A percentile compares a stretch with the other conserved stretches of the same genome.
phyloP scores from a whole-genome alignment of 2,329 filamentous ascomycete species.

The Botrytis galanthina region DNA sequence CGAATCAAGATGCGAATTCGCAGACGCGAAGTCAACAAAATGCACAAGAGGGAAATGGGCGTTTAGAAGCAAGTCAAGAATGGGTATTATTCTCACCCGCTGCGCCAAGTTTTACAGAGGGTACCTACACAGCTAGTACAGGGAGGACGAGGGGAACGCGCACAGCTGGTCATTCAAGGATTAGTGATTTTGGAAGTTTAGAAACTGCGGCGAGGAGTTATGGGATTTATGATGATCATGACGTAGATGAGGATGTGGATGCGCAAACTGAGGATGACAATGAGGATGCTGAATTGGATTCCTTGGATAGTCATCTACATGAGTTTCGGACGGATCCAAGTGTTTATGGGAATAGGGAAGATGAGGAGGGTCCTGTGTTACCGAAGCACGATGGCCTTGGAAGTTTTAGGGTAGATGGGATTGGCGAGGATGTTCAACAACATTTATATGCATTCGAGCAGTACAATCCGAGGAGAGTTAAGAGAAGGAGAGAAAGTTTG shows the following conservation, averaged over 20 bases:
- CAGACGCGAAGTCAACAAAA: slow-evolving; percentile 35
- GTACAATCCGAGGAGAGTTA: slow-evolving; percentile 70
- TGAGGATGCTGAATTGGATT: slow-evolving; percentile 82
- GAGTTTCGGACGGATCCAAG: slow-evolving; percentile 69
- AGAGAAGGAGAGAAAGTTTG: slow-evolving; percentile 52
- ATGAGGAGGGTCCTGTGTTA: slow-evolving; percentile 59
- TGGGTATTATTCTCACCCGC: slow-evolving; percentile 93
- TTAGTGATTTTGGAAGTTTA: slow-evolving; percentile 79
- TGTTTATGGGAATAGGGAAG: slow-evolving; percentile 33
- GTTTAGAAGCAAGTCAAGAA: slow-evolving; percentile 74
- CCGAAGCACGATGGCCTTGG: slow-evolving; percentile 91
- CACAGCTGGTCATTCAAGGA: slow-evolving; percentile 67
- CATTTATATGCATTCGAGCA: slow-evolving; percentile 87
- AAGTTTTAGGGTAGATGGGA: slow-evolving; percentile 68
- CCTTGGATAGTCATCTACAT: slow-evolving; percentile 85
- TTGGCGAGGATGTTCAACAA: slow-evolving; percentile 65
- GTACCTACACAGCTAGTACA: slow-evolving; percentile 65
- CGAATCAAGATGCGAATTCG: slow-evolving; percentile 37
- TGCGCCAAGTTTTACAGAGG: slow-evolving; percentile 63
- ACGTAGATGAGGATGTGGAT: slow-evolving; percentile 41
- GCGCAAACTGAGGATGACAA: slow-evolving; percentile 56
- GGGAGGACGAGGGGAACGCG: slow-evolving; percentile 57
- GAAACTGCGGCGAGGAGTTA: slow-evolving; percentile 65
- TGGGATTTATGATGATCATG: slow-evolving; percentile 56
- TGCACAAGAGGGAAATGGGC: slow-evolving; percentile 18